Percentiles rank a stretch among this genome's conserved stretches.
Conservation (phyloP, 176 grass and related monocot genomes). For the Musa itinerans region DNA sequence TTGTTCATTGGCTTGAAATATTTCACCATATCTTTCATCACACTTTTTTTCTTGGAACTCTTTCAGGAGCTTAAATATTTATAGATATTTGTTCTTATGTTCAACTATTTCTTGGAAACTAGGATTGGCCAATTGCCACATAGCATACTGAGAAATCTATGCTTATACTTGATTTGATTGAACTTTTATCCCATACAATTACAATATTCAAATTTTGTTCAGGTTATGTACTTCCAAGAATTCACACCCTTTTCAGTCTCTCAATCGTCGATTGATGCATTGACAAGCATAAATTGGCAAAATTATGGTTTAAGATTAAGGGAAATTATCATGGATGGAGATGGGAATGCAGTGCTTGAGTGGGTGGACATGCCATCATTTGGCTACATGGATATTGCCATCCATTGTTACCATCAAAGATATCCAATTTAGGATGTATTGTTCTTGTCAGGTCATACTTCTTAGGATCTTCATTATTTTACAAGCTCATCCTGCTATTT, state of each 20-base stretch:
- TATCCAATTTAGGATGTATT: conserved; percentile 31
- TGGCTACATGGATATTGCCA: conserved; percentile 54
- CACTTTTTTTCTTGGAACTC: too few relatives aligned
- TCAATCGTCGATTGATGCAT: conserved; percentile 36
- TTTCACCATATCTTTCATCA: too few relatives aligned
- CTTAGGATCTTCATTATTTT: neutral
- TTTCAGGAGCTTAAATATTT: too few relatives aligned
- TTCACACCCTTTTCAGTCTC: conserved; percentile 41
- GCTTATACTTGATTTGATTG: neutral
- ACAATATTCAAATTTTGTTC: conserved; percentile 8
- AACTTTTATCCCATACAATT: neutral
- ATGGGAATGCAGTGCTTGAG: conserved; percentile 48
- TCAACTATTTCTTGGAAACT: neutral
- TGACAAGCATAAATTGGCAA: conserved; percentile 53
- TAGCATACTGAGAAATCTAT: neutral
- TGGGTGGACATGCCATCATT: conserved; percentile 48
- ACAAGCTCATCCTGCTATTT: neutral
- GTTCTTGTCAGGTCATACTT: neutral
- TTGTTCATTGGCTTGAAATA: too few relatives aligned
- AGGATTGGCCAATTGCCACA: neutral
- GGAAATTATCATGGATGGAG: conserved; percentile 34
- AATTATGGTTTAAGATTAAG: conserved; percentile 59
- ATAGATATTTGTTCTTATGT: too few relatives aligned
- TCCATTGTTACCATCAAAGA: conserved; percentile 43
- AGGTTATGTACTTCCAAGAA: conserved; percentile 60